phyloP scores from a whole-genome alignment of 306 rosid species.

The Elaeagnus macrophylla region DNA sequence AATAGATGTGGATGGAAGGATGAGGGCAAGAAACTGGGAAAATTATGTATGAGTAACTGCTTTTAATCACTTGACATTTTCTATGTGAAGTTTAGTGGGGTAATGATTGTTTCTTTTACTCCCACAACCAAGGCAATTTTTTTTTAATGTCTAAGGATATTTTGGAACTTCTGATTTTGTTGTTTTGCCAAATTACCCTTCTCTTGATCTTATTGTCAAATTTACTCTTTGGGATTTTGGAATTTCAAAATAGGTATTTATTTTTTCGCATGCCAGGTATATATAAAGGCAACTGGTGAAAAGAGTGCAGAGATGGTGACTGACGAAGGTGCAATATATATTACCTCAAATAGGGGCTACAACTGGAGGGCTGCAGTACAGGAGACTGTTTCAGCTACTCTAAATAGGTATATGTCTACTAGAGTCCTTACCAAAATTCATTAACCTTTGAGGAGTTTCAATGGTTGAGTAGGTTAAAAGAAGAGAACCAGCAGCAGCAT shows the following conservation, averaged over 20 bases:
- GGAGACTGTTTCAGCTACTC: conserved; percentile 97
- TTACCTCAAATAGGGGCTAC: conserved; percentile 83
- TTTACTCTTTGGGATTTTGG: neutral
- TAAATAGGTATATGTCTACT: conserved; percentile 58
- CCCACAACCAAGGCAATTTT: too few relatives aligned
- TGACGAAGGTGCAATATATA: conserved; percentile 88
- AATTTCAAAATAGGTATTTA: neutral
- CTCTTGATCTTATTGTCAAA: too few relatives aligned
- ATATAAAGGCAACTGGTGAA: conserved; percentile 85
- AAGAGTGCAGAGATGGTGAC: conserved; percentile 98
- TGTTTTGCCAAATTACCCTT: too few relatives aligned
- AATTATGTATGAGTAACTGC: too few relatives aligned
- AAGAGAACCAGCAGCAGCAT: neutral
- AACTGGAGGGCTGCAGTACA: conserved; percentile 98
- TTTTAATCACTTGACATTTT: too few relatives aligned
- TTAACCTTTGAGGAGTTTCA: conserved; percentile 6
- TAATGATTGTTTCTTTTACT: too few relatives aligned
- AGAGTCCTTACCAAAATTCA: conserved; percentile 4
- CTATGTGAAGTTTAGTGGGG: too few relatives aligned
- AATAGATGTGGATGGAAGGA: too few relatives aligned
- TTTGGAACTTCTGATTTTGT: too few relatives aligned
- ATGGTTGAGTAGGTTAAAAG: neutral
- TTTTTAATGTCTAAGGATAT: too few relatives aligned
- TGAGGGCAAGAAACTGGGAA: too few relatives aligned
- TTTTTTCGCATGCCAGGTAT: conserved; percentile 41